These are phyloP conservation scores for Diplocarpon rosae DNA, from an alignment of 2,329 filamentous ascomycete genomes.

Conservation along the genomic window DNA sequence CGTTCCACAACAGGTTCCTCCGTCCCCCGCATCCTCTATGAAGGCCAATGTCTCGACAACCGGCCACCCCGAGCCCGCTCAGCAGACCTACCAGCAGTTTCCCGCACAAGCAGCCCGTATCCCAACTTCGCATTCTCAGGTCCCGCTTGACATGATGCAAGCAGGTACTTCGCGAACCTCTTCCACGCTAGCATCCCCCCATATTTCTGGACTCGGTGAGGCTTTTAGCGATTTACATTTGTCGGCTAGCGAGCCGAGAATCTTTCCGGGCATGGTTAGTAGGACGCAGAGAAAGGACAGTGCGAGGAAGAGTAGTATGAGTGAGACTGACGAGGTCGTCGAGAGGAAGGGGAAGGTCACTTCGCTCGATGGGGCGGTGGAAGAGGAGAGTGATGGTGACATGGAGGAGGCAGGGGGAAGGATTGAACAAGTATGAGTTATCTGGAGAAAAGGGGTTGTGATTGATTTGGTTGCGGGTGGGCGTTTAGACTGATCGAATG, in stretches of 20 bases:
- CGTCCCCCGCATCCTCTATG: conserved; percentile 27
- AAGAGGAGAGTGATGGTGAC: conserved; percentile 5
- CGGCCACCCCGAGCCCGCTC: conserved; percentile 10
- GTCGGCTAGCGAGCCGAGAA: conserved; percentile 51
- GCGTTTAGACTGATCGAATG: not conserved
- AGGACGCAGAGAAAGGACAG: conserved; percentile 23
- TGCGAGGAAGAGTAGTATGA: conserved; percentile 19
- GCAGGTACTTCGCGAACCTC: conserved; percentile 9
- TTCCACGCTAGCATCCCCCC: conserved; percentile 11
- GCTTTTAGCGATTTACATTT: conserved; percentile 35
- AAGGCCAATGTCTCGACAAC: conserved; percentile 26
- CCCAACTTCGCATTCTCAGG: conserved; percentile 19
- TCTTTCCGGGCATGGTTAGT: conserved; percentile 60
- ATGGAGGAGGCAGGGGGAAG: conserved; percentile 9
- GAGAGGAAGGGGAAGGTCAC: conserved; percentile 1
- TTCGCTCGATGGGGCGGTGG: conserved; percentile 7
- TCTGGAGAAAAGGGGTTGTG: not conserved
- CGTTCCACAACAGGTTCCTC: conserved; percentile 14
- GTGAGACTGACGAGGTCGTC: conserved; percentile 18
- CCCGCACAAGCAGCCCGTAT: conserved; percentile 27
- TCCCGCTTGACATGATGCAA: conserved; percentile 16
- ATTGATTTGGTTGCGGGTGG: not conserved
- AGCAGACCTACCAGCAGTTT: conserved; percentile 23
- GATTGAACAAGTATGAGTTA: not conserved
- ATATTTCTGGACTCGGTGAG: conserved; percentile 23